phyloP scores from a whole-genome alignment of 129 eudicot genomes.

The Lonicera japonica region DNA sequence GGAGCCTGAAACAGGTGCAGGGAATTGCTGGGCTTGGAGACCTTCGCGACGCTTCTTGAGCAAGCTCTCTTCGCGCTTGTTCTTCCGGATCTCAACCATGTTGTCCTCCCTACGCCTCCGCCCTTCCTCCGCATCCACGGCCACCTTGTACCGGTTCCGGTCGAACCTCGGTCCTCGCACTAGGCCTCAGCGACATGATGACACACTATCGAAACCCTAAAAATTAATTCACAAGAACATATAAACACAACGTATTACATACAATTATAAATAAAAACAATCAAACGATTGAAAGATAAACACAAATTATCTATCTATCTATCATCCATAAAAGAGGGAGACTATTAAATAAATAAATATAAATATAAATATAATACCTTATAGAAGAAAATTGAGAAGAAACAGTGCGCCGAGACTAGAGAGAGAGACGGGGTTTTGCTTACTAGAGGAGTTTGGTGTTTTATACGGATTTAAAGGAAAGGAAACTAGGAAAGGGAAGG shows the following conservation, averaged over 20 bases:
- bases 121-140: conserved; percentile 56
- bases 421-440: conserved; percentile 19
- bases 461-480: background rate
- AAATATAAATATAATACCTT: conserved; percentile 21
- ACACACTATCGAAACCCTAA: background rate
- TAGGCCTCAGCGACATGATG: conserved; percentile 52
- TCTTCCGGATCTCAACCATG: conserved; percentile 57
- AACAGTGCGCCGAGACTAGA: conserved; percentile 1
- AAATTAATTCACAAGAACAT: background rate
- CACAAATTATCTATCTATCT: too few relatives aligned
- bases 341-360: too few relatives aligned
- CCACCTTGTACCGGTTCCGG: conserved; percentile 51
- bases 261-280: too few relatives aligned
- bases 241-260: background rate
- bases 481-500: too few relatives aligned
- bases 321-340: too few relatives aligned
- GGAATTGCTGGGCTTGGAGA: conserved; percentile 27
- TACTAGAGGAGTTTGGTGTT: conserved; percentile 9
- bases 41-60: conserved; percentile 60
- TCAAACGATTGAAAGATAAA: background rate
- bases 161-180: conserved; percentile 50
- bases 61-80: conserved; percentile 47
- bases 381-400: conserved; percentile 11
- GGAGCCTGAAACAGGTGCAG: conserved; percentile 19
- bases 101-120: conserved; percentile 54